Evolutionary conservation across 495 filamentous ascomycete species (phyloP), one percentile per base, ranked within the genome.

Genomic region (Lasiosphaeria miniovina): DNA sequence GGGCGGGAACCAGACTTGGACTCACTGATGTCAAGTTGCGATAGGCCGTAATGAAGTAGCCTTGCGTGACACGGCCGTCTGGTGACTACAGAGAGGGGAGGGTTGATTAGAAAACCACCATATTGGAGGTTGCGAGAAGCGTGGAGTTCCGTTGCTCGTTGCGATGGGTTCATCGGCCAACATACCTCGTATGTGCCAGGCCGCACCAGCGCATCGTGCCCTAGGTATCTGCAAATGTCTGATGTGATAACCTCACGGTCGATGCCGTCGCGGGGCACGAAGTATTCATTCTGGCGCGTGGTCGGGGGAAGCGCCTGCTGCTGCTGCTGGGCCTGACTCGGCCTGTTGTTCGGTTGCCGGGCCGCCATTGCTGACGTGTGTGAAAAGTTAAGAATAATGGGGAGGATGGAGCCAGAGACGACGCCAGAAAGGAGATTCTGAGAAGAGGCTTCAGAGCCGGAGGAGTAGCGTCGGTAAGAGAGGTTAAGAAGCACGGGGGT

Each of bases 201-300:
- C 72, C 89, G 86, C 65, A 94, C 91, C 64, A 92, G 83, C 36
- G 92, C 92, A 82, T 96, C 92, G 68, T 90, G 90, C 64, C 91
- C 92, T 59, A 96, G 85, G 71, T 94, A 96, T 72, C 91, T 88
- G 80, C 91, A 95, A 61, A 96, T 93, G 77, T 96, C 91, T 71
- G 91, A 89, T 69, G 91, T 90, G 75, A 96, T 94, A 68, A 96
- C 92, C 74, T 96, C 90, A 61, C 92, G 85, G 74, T 90, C 88
- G 73, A 96, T 96, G 67, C 91, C 91, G 64, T 94, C 89, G 63
- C 89, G 90, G 32, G 88, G 88, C 56, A 93, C 85, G 73, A 95
- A 96, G 72, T 91, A 93, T 77, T 90, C 87, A 74, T 91, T 90
- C 70, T 86, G 85, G 69, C 87, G 85, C 62, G 75, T 76, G 58